Evolutionary conservation across 768 basidiomycete species (phyloP), one percentile per base, ranked within the genome.

Genomic region (Tricholoma hemisulphureum): DNA sequence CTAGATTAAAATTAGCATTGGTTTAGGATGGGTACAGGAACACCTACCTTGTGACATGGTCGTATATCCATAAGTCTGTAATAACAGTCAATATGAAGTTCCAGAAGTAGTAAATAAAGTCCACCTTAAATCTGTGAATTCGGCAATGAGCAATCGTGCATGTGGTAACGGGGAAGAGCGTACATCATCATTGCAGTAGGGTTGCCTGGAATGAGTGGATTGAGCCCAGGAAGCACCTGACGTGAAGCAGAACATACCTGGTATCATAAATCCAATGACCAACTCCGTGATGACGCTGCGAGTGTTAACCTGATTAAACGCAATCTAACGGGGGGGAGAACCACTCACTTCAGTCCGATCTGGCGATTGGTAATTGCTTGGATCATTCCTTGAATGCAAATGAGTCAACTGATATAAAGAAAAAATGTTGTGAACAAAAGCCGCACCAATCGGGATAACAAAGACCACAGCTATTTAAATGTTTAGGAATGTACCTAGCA

Each of bases 281-380:
- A 91, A 75, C 66, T 92, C 89, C 2, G 88, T 86, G 58, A 91
- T 82, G 26, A 91, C 88, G 65, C 81, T 84, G 24, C 10, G 50
- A 57, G 13, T 34, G 13, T 35, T 20, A 31, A 9, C 9, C 21
- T 23, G 24, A 34, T 28, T 43, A 31, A 54, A 51, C 51, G 55
- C 26, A 41, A 35, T 23, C 11, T 34, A 1, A 6, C 24, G 3
- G 10, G 23, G 11, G 20, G 18, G 23, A 20, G 2, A 51, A 24
- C 20, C 0, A 56, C 75, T 54, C 48, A 80, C 79, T 80, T 80
- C 50, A 80, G 68, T 34, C 66, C 88, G 55, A 91, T 78, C 70
- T 90, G 87, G 64, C 88, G 85, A 69, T 92, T 92, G 28, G 90
- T 92, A 61, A 91, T 83, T 1, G 89, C 88, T 63, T 90, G 85